Conservation (phyloP, 1,139 yeast species). For the Diutina pseudorugosa region DNA sequence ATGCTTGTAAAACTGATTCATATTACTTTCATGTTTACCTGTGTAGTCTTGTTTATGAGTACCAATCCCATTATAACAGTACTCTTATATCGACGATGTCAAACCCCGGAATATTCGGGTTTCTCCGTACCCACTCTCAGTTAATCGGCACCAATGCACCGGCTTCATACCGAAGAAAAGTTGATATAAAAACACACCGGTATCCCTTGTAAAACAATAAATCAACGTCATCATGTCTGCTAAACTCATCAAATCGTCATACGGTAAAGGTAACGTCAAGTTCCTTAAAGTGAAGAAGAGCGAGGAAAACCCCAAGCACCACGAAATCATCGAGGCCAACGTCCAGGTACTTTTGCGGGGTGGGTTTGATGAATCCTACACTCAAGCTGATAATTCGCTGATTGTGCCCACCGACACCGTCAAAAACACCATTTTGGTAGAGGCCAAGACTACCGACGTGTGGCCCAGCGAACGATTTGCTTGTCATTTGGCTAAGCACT, state of each 20-base stretch:
- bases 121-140: not conserved
- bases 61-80: too few relatives aligned
- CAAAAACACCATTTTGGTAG: conserved; percentile 72
- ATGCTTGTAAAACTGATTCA: too few relatives aligned
- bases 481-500: conserved; percentile 72
- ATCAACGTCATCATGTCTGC: conserved; percentile 1
- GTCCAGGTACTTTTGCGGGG: conserved; percentile 69
- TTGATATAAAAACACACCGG: not conserved
- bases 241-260: conserved; percentile 19
- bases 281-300: conserved; percentile 79
- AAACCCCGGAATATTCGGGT: not conserved
- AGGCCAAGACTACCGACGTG: conserved; percentile 69
- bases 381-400: conserved; percentile 77
- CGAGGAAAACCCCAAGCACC: conserved; percentile 53
- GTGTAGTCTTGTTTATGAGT: too few relatives aligned
- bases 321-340: conserved; percentile 77
- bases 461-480: conserved; percentile 92
- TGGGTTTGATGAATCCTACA: conserved; percentile 65
- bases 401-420: conserved; percentile 92
- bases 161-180: not conserved
- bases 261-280: conserved; percentile 89
- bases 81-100: not conserved
- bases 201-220: not conserved
- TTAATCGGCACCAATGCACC: not conserved
- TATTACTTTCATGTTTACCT: too few relatives aligned